Percentiles rank a stretch among this genome's conserved stretches.
Conservation (phyloP, 2,329 filamentous ascomycete genomes). For the Talaromyces pinophilus region DNA sequence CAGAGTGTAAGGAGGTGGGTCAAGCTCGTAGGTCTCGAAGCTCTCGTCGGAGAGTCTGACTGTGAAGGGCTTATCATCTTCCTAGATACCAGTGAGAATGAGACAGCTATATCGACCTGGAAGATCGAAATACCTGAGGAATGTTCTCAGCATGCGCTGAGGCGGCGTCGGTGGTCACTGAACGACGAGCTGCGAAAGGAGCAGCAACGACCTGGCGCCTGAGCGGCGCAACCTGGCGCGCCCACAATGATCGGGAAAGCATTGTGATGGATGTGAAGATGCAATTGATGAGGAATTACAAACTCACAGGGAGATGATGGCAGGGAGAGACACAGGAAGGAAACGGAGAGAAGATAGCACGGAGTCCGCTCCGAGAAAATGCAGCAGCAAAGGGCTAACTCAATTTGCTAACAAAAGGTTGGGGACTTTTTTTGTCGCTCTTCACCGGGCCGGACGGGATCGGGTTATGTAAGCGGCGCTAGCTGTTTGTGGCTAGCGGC, state of each 20-base stretch:
- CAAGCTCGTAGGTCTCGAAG: slow-evolving; percentile 99
- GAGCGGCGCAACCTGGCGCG: slow-evolving; percentile 62
- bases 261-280: slow-evolving; percentile 44
- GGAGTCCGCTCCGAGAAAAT: slow-evolving; percentile 17
- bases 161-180: slow-evolving; percentile 93
- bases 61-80: slow-evolving; percentile 90
- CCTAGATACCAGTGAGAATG: slow-evolving; percentile 52
- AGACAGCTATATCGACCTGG: not conserved
- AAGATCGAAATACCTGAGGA: slow-evolving; percentile 54
- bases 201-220: slow-evolving; percentile 50
- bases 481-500: not conserved
- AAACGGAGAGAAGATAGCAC: slow-evolving; percentile 2
- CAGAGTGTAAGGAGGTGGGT: slow-evolving; percentile 90
- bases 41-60: slow-evolving; percentile 95
- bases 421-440: slow-evolving; percentile 11
- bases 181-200: slow-evolving; percentile 58
- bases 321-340: slow-evolving; percentile 15
- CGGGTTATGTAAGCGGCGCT: slow-evolving; percentile 11
- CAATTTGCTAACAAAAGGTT: not conserved
- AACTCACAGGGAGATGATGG: slow-evolving; percentile 25
- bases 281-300: not conserved
- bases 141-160: slow-evolving; percentile 85
- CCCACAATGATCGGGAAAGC: slow-evolving; percentile 70
- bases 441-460: slow-evolving; percentile 15
- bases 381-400: slow-evolving; percentile 3